Evolutionary conservation across 164 flowering plant genomes (phyloP), one percentile per base, ranked within the genome.

Genomic region (Aristolochia contorta): DNA sequence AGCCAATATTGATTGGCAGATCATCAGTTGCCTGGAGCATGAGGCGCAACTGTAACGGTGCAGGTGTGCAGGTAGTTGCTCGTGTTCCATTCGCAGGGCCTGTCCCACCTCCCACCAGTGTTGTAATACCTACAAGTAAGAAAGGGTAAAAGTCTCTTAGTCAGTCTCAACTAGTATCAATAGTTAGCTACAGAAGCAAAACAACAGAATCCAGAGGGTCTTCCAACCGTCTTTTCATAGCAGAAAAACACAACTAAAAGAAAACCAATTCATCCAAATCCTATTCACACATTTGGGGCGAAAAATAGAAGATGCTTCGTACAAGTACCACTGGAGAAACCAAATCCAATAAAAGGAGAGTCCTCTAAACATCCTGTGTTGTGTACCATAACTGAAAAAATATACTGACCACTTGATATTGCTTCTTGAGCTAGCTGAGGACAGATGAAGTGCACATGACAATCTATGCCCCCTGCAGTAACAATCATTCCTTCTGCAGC

Each of bases 21-120:
- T 80, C 89, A 82, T 94, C 99, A 52, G 97, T 94, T 18, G 99
- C 77, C 71, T 91, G 95, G 67, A 94, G 74, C 99, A 94, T 94
- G n/a, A 85, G 59, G 76, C 78, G 81, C 95, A 94, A 85, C 12
- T 91, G 97, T 48, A 54, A 57, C 55, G 95, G 89, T 58, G 88
- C 82, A 50, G 99, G 96, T 19, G 97, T 91, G 70, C 99, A 94
- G 15, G 99, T 94, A 66, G 99, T 94, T 60, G 97, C 96, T 59
- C 96, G 81, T 47, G 97, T 91, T 52, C 99, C 99, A 71, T 74
- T 59, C 59, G 99, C 89, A 63, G 99, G 99, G 68, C 99, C 99
- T 14, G 97, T 94, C 59, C 99, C 97, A 47, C 99, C 99, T 68
- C 96, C 99, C 51, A 94, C 78, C 69, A 94, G 49, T 50, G 99